These are phyloP conservation scores for Metschnikowia hibisci DNA, from an alignment of 805 yeast genomes.

Conservation along the genomic window DNA sequence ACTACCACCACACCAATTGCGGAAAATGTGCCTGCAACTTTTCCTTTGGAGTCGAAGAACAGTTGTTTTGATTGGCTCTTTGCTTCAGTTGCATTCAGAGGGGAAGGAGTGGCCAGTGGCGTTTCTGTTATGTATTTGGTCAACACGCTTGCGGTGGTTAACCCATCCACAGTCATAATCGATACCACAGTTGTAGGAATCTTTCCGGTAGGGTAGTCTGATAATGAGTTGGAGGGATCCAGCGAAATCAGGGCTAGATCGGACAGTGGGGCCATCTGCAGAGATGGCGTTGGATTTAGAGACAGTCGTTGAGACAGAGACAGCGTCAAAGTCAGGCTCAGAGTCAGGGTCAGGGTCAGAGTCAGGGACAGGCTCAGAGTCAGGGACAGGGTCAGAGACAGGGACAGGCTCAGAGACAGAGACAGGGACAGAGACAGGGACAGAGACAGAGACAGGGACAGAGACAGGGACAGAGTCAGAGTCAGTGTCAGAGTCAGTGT, in stretches of 20 bases:
- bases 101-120: slow-evolving; percentile 5
- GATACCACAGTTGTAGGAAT: slow-evolving; percentile 32
- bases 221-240: neutral
- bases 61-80: slow-evolving; percentile 21
- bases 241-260: too few species aligned
- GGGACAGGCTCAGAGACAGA: neutral
- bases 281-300: too few species aligned
- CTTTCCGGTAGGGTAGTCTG: slow-evolving; percentile 16
- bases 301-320: too few species aligned
- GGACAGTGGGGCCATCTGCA: too few species aligned
- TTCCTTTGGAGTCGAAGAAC: slow-evolving; percentile 67
- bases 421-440: neutral
- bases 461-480: neutral
- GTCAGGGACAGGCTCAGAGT: slow-evolving; percentile 16
- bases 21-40: slow-evolving; percentile 82
- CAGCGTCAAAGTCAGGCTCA: slow-evolving; percentile 12
- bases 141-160: slow-evolving; percentile 19
- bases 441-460: neutral
- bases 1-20: slow-evolving; percentile 67
- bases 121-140: slow-evolving; percentile 24
- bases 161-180: slow-evolving; percentile 31
- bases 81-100: slow-evolving; percentile 7
- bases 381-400: neutral
- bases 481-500: neutral
- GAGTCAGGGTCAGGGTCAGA: slow-evolving; percentile 10